A percentile compares a stretch with the other conserved stretches of the same genome.
These are phyloP conservation scores for Graphilbum ipis-grandicollis DNA, from an alignment of 2,329 filamentous ascomycete species.

Conservation along the genomic window DNA sequence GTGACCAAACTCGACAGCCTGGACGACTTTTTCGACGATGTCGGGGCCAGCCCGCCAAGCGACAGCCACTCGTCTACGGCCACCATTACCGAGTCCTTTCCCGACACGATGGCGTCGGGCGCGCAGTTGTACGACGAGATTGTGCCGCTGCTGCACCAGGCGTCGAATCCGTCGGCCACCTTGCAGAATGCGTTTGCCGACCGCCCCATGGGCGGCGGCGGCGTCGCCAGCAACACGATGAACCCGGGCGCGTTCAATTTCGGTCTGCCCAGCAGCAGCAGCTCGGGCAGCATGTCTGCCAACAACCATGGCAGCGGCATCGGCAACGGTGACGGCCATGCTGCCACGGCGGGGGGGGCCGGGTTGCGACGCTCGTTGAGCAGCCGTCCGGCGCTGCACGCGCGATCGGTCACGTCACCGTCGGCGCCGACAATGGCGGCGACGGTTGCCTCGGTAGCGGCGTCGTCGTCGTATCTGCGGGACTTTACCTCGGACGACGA, in stretches of 20 bases:
- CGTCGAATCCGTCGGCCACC: constrained; percentile 56
- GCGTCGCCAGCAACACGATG: constrained; percentile 32
- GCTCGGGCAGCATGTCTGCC: constrained; percentile 75
- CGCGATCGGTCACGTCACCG: constrained; percentile 63
- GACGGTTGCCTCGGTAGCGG: constrained; percentile 57
- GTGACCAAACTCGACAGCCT: constrained; percentile 64
- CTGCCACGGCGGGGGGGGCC: neutral
- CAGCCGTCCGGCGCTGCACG: constrained; percentile 53
- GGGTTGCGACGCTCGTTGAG: constrained; percentile 8
- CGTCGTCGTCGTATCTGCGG: constrained; percentile 35
- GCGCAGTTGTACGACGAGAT: constrained; percentile 86
- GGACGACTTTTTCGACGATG: constrained; percentile 68
- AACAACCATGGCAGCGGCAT: constrained; percentile 30
- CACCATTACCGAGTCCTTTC: constrained; percentile 47
- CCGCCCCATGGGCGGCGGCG: constrained; percentile 23
- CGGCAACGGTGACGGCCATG: neutral
- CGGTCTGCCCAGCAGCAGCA: constrained; percentile 6
- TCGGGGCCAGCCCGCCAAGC: constrained; percentile 8
- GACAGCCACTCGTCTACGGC: constrained; percentile 40
- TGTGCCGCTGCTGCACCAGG: constrained; percentile 74
- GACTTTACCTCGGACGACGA: constrained; percentile 66
- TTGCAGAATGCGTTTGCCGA: constrained; percentile 86
- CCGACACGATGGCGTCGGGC: constrained; percentile 34
- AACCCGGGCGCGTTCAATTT: constrained; percentile 39
- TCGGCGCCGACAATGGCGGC: constrained; percentile 21